These are phyloP conservation scores for Panaeolus papilionaceus DNA, from an alignment of 768 basidiomycete species.

Conservation along the genomic window DNA sequence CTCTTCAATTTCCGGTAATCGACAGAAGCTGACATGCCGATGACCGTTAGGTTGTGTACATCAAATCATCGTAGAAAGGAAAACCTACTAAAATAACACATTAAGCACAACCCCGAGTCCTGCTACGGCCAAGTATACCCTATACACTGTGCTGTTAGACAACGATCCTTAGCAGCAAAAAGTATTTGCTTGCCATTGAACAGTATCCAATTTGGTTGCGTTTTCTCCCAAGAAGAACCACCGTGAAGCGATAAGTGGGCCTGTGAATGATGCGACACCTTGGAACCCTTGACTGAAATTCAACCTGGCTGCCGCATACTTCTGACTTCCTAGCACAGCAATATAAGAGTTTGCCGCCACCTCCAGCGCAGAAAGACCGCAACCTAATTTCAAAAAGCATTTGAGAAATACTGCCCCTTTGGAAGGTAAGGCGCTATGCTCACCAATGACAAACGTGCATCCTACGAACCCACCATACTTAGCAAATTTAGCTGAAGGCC, in stretches of 20 bases:
- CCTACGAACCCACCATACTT: conserved; percentile 79
- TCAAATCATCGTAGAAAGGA: not conserved
- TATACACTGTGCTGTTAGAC: conserved; percentile 27
- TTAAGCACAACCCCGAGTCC: conserved; percentile 68
- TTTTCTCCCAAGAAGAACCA: conserved; percentile 78
- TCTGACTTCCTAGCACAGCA: conserved; percentile 67
- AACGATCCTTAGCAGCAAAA: not conserved
- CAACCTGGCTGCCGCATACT: conserved; percentile 75
- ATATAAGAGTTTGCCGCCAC: conserved; percentile 87
- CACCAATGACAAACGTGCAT: conserved; percentile 73
- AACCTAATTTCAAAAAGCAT: conserved; percentile 42
- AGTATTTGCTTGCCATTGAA: conserved; percentile 58
- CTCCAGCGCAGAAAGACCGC: conserved; percentile 70
- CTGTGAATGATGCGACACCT: conserved; percentile 74
- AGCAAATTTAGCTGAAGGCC: conserved; percentile 73
- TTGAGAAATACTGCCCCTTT: not conserved
- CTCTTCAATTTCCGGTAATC: conserved; percentile 74
- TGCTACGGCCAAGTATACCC: conserved; percentile 71
- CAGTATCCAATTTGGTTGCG: conserved; percentile 63
- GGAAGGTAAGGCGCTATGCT: conserved; percentile 17
- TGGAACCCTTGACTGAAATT: conserved; percentile 86
- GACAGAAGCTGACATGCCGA: conserved; percentile 52
- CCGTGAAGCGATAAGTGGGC: conserved; percentile 76
- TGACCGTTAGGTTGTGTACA: conserved; percentile 15
- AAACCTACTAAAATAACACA: conserved; percentile 63